Evolutionary conservation across 805 yeast species (phyloP).

Genomic region (Kodamaea sagamina): DNA sequence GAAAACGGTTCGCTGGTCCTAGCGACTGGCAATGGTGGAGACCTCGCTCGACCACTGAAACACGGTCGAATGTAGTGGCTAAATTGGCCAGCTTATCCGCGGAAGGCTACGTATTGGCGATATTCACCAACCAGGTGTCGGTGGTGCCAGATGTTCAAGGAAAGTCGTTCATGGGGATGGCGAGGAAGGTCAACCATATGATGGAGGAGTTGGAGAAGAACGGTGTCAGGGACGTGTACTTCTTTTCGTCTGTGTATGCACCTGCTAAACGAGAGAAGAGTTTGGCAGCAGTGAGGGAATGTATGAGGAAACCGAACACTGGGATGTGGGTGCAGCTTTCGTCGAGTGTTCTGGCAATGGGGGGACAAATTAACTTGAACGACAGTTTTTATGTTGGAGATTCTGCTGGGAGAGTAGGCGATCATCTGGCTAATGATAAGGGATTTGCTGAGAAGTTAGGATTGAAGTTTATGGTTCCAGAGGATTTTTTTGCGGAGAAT

Average conservation of each 20-base stretch:
- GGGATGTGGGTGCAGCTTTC: conserved; percentile 75
- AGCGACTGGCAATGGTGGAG: conserved; percentile 71
- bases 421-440: conserved; percentile 79
- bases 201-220: conserved; percentile 23
- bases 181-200: conserved; percentile 42
- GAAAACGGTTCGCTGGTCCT: conserved; percentile 53
- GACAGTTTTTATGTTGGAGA: conserved; percentile 82
- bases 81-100: conserved; percentile 25
- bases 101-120: conserved; percentile 49
- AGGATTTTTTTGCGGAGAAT: conserved; percentile 50
- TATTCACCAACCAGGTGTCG: conserved; percentile 88
- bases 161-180: conserved; percentile 43
- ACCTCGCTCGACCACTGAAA: conserved; percentile 14
- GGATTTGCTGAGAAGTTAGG: conserved; percentile 59
- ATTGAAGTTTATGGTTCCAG: conserved; percentile 67
- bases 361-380: conserved; percentile 36
- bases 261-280: conserved; percentile 31
- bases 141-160: conserved; percentile 42
- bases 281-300: background rate
- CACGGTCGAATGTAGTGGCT: conserved; percentile 21
- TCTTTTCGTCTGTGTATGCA: conserved; percentile 66
- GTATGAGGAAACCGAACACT: conserved; percentile 67
- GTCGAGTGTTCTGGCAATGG: conserved; percentile 35
- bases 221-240: conserved; percentile 21
- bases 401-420: conserved; percentile 84